Evolutionary conservation across 345 rosid species (phyloP).

Genomic region (Gossypium longicalyx): DNA sequence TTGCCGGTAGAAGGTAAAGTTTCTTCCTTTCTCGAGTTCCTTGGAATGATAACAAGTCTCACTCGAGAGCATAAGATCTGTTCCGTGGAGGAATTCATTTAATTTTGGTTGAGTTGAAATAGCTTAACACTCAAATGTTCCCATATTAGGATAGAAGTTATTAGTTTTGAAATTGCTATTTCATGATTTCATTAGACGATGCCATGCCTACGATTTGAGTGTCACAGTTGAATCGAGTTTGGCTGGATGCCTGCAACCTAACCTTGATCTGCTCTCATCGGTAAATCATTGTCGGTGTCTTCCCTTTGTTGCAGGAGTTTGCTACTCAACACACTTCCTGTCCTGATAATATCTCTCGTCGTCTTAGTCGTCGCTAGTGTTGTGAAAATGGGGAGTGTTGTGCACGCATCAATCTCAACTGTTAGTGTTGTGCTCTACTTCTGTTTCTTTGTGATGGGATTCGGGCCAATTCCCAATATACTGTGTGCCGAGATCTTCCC

Average conservation of each 20-base stretch:
- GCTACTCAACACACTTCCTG: slow-evolving; percentile 73
- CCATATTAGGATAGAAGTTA: not conserved
- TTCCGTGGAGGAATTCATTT: not conserved
- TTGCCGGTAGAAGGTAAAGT: slow-evolving; percentile 84
- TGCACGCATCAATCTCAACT: slow-evolving; percentile 66
- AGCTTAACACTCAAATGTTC: not conserved
- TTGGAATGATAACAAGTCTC: not conserved
- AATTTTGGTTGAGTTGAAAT: not conserved
- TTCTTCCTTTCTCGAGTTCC: not conserved
- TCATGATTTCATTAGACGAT: not conserved
- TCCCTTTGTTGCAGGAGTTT: slow-evolving; percentile 54
- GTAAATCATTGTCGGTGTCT: not conserved
- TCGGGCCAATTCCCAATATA: slow-evolving; percentile 92
- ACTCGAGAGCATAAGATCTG: not conserved
- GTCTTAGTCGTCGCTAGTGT: slow-evolving; percentile 54
- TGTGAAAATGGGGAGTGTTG: slow-evolving; percentile 44
- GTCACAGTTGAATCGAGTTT: not conserved
- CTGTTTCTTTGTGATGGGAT: slow-evolving; percentile 97
- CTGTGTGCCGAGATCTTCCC: slow-evolving; percentile 97
- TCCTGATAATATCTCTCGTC: slow-evolving; percentile 57
- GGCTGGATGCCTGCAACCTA: not conserved
- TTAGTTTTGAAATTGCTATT: not conserved
- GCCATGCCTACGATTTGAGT: not conserved
- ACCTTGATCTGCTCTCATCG: not conserved
- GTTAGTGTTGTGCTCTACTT: slow-evolving; percentile 64